phyloP scores from a whole-genome alignment of 176 grass and related monocot genomes.

The Stipa capillata region DNA sequence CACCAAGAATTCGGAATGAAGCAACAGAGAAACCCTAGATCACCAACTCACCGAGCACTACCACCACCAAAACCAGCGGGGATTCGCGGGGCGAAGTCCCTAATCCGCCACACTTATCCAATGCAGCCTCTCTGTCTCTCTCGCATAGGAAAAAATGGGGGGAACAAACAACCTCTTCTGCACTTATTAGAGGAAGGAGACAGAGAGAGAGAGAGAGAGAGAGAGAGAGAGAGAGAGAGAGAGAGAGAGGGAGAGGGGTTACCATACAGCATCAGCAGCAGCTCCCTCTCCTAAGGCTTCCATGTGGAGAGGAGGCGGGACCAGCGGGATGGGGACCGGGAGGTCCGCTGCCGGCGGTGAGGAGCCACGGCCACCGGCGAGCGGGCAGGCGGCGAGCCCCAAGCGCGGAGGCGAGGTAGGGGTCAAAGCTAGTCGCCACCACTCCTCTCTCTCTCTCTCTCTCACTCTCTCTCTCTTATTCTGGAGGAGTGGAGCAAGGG shows the following conservation, averaged over 20 bases:
- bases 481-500: not conserved
- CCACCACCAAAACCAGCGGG: not conserved
- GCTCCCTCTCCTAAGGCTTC: not conserved
- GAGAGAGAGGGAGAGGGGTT: not conserved
- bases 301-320: not conserved
- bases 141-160: not conserved
- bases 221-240: not conserved
- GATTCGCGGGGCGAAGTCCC: not conserved
- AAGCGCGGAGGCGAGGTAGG: not conserved
- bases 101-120: not conserved
- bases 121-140: constrained; percentile 8
- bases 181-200: not conserved
- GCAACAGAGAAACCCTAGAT: constrained; percentile 1
- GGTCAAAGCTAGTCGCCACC: not conserved
- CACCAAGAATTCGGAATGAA: not conserved
- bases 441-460: not conserved
- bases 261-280: constrained; percentile 12
- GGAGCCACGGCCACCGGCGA: not conserved
- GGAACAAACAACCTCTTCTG: not conserved
- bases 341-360: not conserved
- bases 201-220: not conserved
- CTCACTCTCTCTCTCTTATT: not conserved
- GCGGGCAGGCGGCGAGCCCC: not conserved
- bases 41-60: not conserved
- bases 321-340: not conserved